A percentile compares a stretch with the other conserved stretches of the same genome.
These are phyloP conservation scores for Fusarium penzigii DNA, from an alignment of 2,329 filamentous ascomycete genomes.

Conservation along the genomic window DNA sequence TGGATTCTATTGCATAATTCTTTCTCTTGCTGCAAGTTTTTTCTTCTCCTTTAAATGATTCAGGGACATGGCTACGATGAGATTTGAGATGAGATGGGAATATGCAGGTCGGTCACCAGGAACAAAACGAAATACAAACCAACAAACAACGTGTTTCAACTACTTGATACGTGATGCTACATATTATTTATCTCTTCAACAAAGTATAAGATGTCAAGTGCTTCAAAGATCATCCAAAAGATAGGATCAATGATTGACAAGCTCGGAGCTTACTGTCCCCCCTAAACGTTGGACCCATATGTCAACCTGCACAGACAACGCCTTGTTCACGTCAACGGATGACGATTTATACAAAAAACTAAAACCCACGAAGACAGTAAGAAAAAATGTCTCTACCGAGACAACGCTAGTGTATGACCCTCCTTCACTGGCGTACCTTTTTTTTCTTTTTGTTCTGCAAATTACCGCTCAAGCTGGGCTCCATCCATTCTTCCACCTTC, in stretches of 20 bases:
- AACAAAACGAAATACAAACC: neutral
- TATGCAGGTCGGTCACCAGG: slow-evolving; percentile 2
- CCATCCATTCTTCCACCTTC: no score
- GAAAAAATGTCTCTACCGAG: neutral
- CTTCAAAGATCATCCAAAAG: neutral
- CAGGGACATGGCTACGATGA: slow-evolving; percentile 1
- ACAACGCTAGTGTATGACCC: no score
- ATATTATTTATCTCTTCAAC: no score
- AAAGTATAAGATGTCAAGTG: neutral
- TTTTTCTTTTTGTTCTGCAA: no score
- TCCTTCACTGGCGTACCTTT: no score
- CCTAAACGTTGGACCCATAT: neutral
- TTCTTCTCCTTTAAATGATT: neutral
- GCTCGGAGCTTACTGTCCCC: neutral
- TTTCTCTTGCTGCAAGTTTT: neutral
- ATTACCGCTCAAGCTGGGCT: no score
- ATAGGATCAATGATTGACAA: no score
- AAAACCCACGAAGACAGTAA: neutral
- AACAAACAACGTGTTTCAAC: slow-evolving; percentile 1
- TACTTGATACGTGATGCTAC: neutral
- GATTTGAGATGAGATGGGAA: slow-evolving; percentile 1
- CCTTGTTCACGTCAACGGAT: no score
- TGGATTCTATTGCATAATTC: neutral
- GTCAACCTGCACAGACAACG: neutral
- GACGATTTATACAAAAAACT: no score